A percentile compares a stretch with the other conserved stretches of the same genome.
phyloP scores from a whole-genome alignment of 129 eudicot species.

The Escallonia herrerae region DNA sequence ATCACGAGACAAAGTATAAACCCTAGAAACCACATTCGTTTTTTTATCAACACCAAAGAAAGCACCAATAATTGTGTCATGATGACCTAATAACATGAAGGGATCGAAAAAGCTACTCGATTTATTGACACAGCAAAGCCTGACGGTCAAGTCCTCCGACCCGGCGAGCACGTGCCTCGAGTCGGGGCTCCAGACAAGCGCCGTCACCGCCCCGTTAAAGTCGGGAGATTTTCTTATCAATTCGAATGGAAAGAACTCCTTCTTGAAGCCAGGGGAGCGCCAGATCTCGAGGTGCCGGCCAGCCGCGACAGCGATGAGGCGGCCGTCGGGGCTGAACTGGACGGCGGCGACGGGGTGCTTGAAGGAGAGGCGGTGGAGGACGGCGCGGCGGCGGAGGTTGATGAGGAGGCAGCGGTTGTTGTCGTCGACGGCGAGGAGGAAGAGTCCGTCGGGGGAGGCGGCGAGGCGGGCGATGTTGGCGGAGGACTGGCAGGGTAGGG shows the following conservation, averaged over 20 bases:
- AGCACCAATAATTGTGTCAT: slow-evolving; percentile 60
- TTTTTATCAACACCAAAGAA: slow-evolving; percentile 70
- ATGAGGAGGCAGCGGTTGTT: slow-evolving; percentile 66
- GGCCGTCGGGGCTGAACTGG: slow-evolving; percentile 70
- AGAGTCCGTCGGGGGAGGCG: slow-evolving; percentile 75
- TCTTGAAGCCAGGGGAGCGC: slow-evolving; percentile 80
- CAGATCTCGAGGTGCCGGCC: slow-evolving; percentile 79
- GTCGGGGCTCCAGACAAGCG: slow-evolving; percentile 76
- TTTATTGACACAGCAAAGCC: slow-evolving; percentile 55
- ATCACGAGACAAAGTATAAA: slow-evolving; percentile 69
- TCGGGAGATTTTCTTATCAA: slow-evolving; percentile 65
- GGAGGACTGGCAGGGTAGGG: slow-evolving; percentile 73
- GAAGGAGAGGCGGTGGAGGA: slow-evolving; percentile 71
- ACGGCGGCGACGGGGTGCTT: slow-evolving; percentile 50
- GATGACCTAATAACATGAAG: slow-evolving; percentile 81
- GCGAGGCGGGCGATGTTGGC: slow-evolving; percentile 68
- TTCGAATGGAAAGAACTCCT: slow-evolving; percentile 82
- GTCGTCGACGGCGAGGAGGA: slow-evolving; percentile 74
- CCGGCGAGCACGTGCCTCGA: slow-evolving; percentile 60
- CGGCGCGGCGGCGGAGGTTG: slow-evolving; percentile 75
- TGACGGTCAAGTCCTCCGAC: slow-evolving; percentile 70
- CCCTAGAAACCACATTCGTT: slow-evolving; percentile 36
- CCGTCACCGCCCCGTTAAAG: slow-evolving; percentile 58
- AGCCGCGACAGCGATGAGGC: slow-evolving; percentile 57
- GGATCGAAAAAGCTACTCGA: slow-evolving; percentile 30